These are phyloP conservation scores for Boechera stricta DNA, from an alignment of 345 rosid genomes.

Conservation along the genomic window DNA sequence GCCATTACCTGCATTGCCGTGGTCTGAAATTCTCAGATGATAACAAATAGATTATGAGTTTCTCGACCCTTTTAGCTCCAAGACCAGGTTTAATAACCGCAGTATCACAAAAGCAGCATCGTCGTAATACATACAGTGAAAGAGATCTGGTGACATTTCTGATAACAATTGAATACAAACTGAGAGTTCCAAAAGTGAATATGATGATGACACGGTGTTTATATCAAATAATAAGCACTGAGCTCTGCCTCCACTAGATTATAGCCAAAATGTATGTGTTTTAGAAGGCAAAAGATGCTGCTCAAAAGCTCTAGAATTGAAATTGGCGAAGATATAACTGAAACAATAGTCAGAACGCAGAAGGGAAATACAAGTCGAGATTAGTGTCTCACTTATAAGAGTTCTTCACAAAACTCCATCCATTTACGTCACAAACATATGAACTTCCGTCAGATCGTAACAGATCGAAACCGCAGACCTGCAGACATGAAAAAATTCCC, in stretches of 20 bases:
- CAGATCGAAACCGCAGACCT: slow-evolving; percentile 99
- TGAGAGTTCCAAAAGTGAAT: slow-evolving; percentile 2
- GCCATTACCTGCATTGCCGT: slow-evolving; percentile 71
- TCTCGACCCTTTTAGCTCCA: slow-evolving; percentile 79
- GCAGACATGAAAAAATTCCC: slow-evolving; percentile 31
- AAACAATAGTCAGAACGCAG: slow-evolving; percentile 5
- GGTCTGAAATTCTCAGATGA: slow-evolving; percentile 73
- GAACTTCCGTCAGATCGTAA: slow-evolving; percentile 96
- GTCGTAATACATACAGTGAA: slow-evolving; percentile 77
- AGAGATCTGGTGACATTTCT: slow-evolving; percentile 26
- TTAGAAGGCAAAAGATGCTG: slow-evolving; percentile 10
- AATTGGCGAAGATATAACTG: not conserved
- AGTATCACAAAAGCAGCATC: slow-evolving; percentile 93
- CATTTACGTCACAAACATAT: slow-evolving; percentile 98
- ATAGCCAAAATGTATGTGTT: slow-evolving; percentile 2
- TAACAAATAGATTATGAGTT: slow-evolving; percentile 61
- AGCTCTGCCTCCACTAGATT: slow-evolving; percentile 19
- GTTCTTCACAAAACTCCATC: slow-evolving; percentile 99
- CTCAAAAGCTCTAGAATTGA: not conserved
- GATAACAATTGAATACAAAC: slow-evolving; percentile 18
- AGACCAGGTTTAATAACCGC: slow-evolving; percentile 68
- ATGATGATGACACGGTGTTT: not conserved
- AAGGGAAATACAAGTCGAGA: slow-evolving; percentile 22
- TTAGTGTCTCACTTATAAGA: slow-evolving; percentile 77
- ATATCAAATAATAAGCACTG: slow-evolving; percentile 12